A percentile compares a stretch with the other conserved stretches of the same genome.
Evolutionary conservation across 1,139 yeast species (phyloP).

Genomic region (Hansenula sp.): DNA sequence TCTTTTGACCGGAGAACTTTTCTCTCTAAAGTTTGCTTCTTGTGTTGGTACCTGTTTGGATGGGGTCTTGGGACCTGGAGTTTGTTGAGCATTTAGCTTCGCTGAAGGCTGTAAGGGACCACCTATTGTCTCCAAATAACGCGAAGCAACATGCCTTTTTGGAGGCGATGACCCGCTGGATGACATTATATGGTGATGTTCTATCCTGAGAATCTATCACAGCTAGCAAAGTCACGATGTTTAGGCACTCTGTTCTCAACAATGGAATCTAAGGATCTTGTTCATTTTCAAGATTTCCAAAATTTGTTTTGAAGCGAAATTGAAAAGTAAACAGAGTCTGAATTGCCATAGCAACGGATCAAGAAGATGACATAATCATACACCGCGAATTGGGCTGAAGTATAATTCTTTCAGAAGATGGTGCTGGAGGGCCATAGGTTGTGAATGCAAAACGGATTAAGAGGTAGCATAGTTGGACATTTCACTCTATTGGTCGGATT

Average conservation of each 20-base stretch:
- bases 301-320: neutral
- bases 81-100: conserved; percentile 3
- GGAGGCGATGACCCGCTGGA: neutral
- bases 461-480: too few species aligned
- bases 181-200: neutral
- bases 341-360: neutral
- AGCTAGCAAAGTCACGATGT: too few species aligned
- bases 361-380: neutral
- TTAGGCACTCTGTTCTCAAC: too few species aligned
- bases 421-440: too few species aligned
- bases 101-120: conserved; percentile 11
- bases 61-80: conserved; percentile 1
- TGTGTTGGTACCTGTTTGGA: neutral
- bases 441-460: too few species aligned
- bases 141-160: conserved; percentile 8
- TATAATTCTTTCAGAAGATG: neutral
- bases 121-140: conserved; percentile 12
- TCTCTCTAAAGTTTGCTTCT: too few species aligned
- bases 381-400: neutral
- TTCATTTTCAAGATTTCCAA: neutral
- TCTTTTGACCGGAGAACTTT: conserved; percentile 3
- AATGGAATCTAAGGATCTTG: too few species aligned
- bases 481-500: too few species aligned
- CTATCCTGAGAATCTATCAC: too few species aligned
- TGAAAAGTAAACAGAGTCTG: conserved; percentile 1